Base-by-base conservation (phyloP, 371 early-diverging fungal genomes). In the Capniomyces stellatus region DNA sequence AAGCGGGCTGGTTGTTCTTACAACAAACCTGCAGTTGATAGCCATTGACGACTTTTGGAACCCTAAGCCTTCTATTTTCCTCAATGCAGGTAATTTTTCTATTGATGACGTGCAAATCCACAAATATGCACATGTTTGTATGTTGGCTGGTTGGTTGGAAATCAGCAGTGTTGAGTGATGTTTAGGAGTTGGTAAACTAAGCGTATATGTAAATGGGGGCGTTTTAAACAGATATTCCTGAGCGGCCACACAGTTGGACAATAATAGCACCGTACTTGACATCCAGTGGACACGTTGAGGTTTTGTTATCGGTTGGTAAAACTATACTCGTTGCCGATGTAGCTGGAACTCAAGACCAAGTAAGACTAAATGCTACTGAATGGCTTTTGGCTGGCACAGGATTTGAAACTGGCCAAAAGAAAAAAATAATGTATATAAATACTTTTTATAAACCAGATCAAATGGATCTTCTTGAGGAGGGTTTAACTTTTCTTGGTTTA, bases 241-340 rank as follows among this genome's bases (percentile, higher is more conserved):
- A 77, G 43, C 69, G 66, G 43, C 87, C 90, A 4, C 75, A 80
- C 35, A 77, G 86, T 53, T 96, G 97, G 97, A 71, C 82, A 0
- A 74, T 93, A 0, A 78, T 96, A 19, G 82, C 91, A 4, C 94
- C 97, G 42, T 82, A 89, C 18, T 74, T 77, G 52, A 85, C 89
- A 0, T 67, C 88, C 29, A 87, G 90, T 59, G 69, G 85, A 52
- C 91, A 91, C 58, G 79, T 91, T 1, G 95, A 94, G 60, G 88
- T 95, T 0, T 69, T 90, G 25, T 64, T 88, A 25, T 82, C 90
- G 0, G 76, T 80, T 2, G 81, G 81, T 2, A 62, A 71, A 0
- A 92, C 92, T 0, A 75, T 95, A 12, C 51, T 88, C 22, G 73
- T 83, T 0, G 79, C 91, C 0, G 94, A 97, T 63, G 77, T 77